phyloP scores from a whole-genome alignment of 169 alveolate genomes.

The Plasmodium knowlesi region DNA sequence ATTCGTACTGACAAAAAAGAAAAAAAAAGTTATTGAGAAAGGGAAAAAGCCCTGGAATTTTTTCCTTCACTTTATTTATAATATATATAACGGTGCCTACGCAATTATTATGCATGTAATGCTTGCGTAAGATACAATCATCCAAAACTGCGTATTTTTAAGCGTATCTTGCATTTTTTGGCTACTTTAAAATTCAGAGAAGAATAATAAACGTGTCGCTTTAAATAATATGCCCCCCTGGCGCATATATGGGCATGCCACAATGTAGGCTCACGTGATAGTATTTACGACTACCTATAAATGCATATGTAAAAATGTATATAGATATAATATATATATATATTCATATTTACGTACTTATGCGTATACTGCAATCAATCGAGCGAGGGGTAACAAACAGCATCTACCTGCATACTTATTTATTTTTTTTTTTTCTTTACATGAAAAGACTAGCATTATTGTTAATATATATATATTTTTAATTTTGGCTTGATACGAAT shows the following conservation, averaged over 20 bases:
- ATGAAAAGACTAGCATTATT: not conserved
- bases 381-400: not conserved
- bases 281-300: not conserved
- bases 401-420: not conserved
- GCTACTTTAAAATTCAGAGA: not conserved
- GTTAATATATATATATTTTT: not conserved
- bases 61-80: not conserved
- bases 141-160: not conserved
- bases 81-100: not conserved
- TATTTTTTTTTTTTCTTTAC: not conserved
- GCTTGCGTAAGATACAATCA: not conserved
- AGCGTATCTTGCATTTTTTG: not conserved
- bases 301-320: too few species aligned
- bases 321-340: not conserved
- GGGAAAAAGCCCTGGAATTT: not conserved
- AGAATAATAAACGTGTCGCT: not conserved
- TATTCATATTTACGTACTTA: not conserved
- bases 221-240: not conserved
- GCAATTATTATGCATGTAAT: not conserved
- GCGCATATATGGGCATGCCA: not conserved
- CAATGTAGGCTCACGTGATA: not conserved
- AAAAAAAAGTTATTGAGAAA: not conserved
- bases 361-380: not conserved
- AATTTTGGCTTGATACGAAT: not conserved
- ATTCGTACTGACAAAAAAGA: not conserved